A percentile compares a stretch with the other conserved stretches of the same genome.
Evolutionary conservation across 495 filamentous ascomycete species (phyloP).

Genomic region (Penicillium arizonense): DNA sequence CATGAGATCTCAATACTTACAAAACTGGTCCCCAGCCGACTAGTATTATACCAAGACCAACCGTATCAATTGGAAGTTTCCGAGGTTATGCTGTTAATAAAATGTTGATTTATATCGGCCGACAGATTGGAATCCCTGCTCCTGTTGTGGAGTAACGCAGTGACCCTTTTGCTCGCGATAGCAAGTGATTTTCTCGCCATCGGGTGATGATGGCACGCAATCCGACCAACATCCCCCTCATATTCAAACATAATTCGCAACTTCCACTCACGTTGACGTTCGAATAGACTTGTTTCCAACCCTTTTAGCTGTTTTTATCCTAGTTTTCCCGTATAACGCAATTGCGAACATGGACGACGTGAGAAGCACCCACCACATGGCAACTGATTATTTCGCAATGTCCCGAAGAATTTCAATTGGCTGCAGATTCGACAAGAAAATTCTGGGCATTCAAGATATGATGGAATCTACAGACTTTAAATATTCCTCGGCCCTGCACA

Average conservation of each 20-base stretch:
- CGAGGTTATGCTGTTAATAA: not conserved
- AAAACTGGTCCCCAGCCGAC: no score
- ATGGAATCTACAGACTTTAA: not conserved
- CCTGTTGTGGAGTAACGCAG: slow-evolving; percentile 1
- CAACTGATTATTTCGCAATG: slow-evolving; percentile 3
- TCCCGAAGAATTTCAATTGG: slow-evolving; percentile 7
- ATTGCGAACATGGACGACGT: slow-evolving; percentile 29
- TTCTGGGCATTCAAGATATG: not conserved
- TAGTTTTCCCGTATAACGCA: slow-evolving; percentile 23
- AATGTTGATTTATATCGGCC: slow-evolving; percentile 5
- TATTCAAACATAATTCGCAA: not conserved
- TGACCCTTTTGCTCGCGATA: not conserved
- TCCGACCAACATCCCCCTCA: not conserved
- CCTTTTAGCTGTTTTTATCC: slow-evolving; percentile 1
- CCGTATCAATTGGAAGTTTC: no score
- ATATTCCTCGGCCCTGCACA: slow-evolving; percentile 2
- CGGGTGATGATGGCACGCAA: slow-evolving; percentile 4
- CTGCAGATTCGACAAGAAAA: not conserved
- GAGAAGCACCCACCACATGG: slow-evolving; percentile 15
- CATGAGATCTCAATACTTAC: no score
- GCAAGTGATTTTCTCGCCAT: slow-evolving; percentile 9
- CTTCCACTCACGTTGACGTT: not conserved
- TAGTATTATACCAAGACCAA: no score
- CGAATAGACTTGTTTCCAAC: not conserved
- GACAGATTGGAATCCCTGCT: not conserved